These are phyloP conservation scores for Ceratonia siliqua DNA, from an alignment of 306 rosid genomes.

Conservation along the genomic window DNA sequence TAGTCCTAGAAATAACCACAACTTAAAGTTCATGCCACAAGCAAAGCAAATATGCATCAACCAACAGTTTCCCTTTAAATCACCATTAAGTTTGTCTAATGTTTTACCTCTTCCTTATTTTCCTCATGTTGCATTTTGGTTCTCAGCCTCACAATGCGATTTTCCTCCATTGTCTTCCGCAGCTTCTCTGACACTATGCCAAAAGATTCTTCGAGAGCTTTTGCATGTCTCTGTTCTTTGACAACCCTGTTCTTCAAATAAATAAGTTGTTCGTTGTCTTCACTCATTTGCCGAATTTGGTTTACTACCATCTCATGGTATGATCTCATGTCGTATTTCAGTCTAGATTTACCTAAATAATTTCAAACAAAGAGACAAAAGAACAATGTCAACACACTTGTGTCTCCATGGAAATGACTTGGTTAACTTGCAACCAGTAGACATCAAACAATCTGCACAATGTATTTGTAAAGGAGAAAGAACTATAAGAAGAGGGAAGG, in stretches of 20 bases:
- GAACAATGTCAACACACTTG: neutral
- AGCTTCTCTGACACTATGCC: slow-evolving; percentile 51
- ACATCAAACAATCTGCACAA: slow-evolving; percentile 5
- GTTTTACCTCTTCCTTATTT: slow-evolving; percentile 75
- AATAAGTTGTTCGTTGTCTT: slow-evolving; percentile 66
- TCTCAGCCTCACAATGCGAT: slow-evolving; percentile 56
- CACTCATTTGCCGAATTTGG: slow-evolving; percentile 78
- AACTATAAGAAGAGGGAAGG: slow-evolving; percentile 6
- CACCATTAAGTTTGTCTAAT: neutral
- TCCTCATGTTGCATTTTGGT: slow-evolving; percentile 60
- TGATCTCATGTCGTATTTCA: slow-evolving; percentile 72
- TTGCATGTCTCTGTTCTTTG: slow-evolving; percentile 39
- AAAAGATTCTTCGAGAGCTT: slow-evolving; percentile 54
- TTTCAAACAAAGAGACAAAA: slow-evolving; percentile 16
- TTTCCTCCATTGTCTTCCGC: slow-evolving; percentile 58
- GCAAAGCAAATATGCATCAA: slow-evolving; percentile 4
- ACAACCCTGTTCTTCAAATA: slow-evolving; percentile 54
- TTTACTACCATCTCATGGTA: slow-evolving; percentile 77
- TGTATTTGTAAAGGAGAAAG: neutral
- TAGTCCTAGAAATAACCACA: neutral
- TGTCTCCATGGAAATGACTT: neutral
- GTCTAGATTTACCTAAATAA: slow-evolving; percentile 62
- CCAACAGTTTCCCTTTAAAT: neutral
- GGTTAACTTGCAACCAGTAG: neutral
- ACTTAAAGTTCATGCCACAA: neutral